Evolutionary conservation across 169 alveolate genomes (phyloP).

Genomic region (Cryptosporidium meleagridis): DNA sequence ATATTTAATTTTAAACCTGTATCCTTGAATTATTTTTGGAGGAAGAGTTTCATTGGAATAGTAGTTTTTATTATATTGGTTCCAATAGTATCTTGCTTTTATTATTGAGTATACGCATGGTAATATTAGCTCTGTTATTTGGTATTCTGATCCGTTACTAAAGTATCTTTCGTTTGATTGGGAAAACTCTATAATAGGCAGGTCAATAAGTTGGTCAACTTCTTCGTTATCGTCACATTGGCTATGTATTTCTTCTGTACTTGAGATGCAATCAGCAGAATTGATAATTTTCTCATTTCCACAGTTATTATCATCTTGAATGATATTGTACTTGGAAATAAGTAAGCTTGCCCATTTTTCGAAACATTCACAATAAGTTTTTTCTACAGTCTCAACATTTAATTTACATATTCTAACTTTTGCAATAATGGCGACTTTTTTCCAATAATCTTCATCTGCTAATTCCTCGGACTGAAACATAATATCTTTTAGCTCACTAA

Average conservation of each 20-base stretch:
- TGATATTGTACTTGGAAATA: neutral
- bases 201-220: constrained; percentile 26
- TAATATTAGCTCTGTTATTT: neutral
- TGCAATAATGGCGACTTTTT: constrained; percentile 6
- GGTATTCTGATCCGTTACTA: neutral
- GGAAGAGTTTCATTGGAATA: constrained; percentile 39
- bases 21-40: constrained; percentile 61
- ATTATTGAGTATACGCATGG: constrained; percentile 58
- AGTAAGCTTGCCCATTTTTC: constrained; percentile 17
- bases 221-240: constrained; percentile 4
- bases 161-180: neutral
- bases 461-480: neutral
- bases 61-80: constrained; percentile 63
- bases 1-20: constrained; percentile 38
- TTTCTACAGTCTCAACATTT: constrained; percentile 26
- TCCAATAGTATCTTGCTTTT: constrained; percentile 59
- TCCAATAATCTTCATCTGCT: constrained; percentile 67
- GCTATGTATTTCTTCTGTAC: neutral
- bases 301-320: neutral
- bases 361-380: neutral
- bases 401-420: neutral
- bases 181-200: constrained; percentile 46
- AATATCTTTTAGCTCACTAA: constrained; percentile 13
- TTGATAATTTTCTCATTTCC: no score
- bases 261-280: neutral